Evolutionary conservation across 805 yeast genomes (phyloP), one percentile per base, ranked within the genome.

Genomic region (Sugiyamaella boreocaroliniensis): DNA sequence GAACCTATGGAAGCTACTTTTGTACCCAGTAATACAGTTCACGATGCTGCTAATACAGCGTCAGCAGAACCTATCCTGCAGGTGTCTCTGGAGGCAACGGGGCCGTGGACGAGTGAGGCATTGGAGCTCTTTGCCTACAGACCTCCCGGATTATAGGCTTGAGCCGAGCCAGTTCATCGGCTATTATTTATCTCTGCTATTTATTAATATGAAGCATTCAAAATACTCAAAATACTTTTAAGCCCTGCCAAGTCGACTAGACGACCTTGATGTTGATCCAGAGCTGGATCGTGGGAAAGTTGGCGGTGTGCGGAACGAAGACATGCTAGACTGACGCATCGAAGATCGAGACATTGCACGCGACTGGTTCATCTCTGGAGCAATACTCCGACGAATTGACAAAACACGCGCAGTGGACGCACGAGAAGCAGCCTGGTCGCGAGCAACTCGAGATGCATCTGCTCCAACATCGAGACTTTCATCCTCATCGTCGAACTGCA

Each of bases 91-190:
- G 8, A 32, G 37, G 51, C 50, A 11, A 45, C 29, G 32, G 68
- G 68, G 19, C 64, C 68, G n/a, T 64, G 68, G 68, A 57, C 65
- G 1, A 48, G 49, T n/a, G 68, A 64, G 40, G 64, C 67, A 12
- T 62, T 57, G 32, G 58, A 61, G 18, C 49, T 64, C 34, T 64
- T 64, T 47, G 51, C 63, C 1, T 61, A 62, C 63, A 56, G 62
- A 42, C 64, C 64, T 5, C 60, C 56, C 6, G 16, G 19, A 16
- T 29, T 29, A 15, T 18, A 42, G 22, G 19, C 26, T 14, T 18
- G 12, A 5, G 2, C 20, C n/a, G n/a, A n/a, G n/a, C n/a, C n/a
- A n/a, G n/a, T n/a, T 18, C 22, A 42, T 42, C 19, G 19, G 26
- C 19, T 20, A 20, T 42, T 42, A 42, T 18, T 42, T 20, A 18